Percentiles rank a stretch among this genome's conserved stretches.
phyloP scores from a whole-genome alignment of 495 filamentous ascomycete genomes.

The Xylaria sp. region DNA sequence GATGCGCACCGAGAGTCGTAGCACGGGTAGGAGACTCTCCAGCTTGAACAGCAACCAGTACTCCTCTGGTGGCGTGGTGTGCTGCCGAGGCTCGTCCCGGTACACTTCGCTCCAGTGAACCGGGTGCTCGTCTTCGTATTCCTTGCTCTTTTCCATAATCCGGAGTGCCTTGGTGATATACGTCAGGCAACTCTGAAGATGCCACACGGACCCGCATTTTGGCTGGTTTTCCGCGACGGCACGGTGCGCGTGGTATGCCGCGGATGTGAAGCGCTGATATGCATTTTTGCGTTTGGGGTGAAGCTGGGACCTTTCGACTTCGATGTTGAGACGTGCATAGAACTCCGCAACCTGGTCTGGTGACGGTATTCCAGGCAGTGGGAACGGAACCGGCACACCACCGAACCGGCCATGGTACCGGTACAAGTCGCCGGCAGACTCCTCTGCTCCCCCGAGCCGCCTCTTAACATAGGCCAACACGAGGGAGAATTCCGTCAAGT shows the following conservation, averaged over 20 bases:
- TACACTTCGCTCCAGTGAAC: slow-evolving; percentile 40
- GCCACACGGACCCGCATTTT: slow-evolving; percentile 19
- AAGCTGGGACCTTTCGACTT: slow-evolving; percentile 32
- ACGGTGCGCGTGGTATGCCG: slow-evolving; percentile 29
- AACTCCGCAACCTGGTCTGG: slow-evolving; percentile 26
- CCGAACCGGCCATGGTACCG: slow-evolving; percentile 21
- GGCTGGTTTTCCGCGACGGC: slow-evolving; percentile 21
- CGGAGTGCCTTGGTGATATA: slow-evolving; percentile 28
- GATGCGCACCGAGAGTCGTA: slow-evolving; percentile 33
- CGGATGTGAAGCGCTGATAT: slow-evolving; percentile 26
- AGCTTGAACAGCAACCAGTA: slow-evolving; percentile 38
- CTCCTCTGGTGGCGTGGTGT: slow-evolving; percentile 22
- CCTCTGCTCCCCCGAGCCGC: slow-evolving; percentile 22
- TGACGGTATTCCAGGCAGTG: slow-evolving; percentile 25
- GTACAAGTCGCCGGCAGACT: slow-evolving; percentile 7
- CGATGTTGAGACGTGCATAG: slow-evolving; percentile 23
- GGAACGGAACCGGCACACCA: slow-evolving; percentile 18
- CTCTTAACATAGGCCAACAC: slow-evolving; percentile 22
- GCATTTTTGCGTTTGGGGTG: slow-evolving; percentile 28
- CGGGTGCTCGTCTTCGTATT: slow-evolving; percentile 32
- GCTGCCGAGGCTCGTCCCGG: background rate
- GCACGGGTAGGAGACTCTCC: slow-evolving; percentile 35
- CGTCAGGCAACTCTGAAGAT: slow-evolving; percentile 23
- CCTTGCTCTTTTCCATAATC: slow-evolving; percentile 25
- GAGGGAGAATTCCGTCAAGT: slow-evolving; percentile 25